Percentiles rank a stretch among this genome's conserved stretches.
These are phyloP conservation scores for Ustilago cynodontis DNA, from an alignment of 1,284 basidiomycete genomes.

Conservation along the genomic window DNA sequence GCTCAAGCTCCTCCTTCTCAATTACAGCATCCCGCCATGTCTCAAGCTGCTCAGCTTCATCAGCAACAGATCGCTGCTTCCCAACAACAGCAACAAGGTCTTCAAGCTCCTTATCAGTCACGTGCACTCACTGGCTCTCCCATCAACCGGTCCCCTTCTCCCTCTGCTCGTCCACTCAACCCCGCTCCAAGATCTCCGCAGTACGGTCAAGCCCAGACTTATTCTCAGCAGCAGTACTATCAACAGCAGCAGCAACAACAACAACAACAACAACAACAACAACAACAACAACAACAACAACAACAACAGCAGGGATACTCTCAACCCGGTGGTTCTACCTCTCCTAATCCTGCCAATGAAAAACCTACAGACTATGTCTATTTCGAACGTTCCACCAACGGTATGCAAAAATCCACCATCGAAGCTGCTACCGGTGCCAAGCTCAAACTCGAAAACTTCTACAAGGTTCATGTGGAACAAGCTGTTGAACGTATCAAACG, in stretches of 20 bases:
- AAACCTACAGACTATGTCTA: slow-evolving; percentile 85
- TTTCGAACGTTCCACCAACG: slow-evolving; percentile 87
- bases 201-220: slow-evolving; percentile 43
- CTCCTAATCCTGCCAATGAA: slow-evolving; percentile 61
- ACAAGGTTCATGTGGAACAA: slow-evolving; percentile 93
- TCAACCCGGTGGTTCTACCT: slow-evolving; percentile 32
- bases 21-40: slow-evolving; percentile 65
- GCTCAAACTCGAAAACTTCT: slow-evolving; percentile 96
- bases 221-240: slow-evolving; percentile 32
- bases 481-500: slow-evolving; percentile 88
- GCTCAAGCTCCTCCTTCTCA: slow-evolving; percentile 64
- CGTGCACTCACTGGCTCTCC: slow-evolving; percentile 22
- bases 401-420: slow-evolving; percentile 87
- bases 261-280: slow-evolving; percentile 25
- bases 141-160: slow-evolving; percentile 48
- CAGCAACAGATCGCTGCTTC: slow-evolving; percentile 61
- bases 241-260: slow-evolving; percentile 17
- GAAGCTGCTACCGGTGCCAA: slow-evolving; percentile 95
- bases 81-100: slow-evolving; percentile 37
- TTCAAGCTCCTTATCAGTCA: slow-evolving; percentile 46
- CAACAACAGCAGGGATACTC: slow-evolving; percentile 38
- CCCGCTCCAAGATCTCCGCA: slow-evolving; percentile 37
- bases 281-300: slow-evolving; percentile 38
- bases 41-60: slow-evolving; percentile 60
- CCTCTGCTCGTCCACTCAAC: slow-evolving; percentile 43